Evolutionary conservation across 2,329 filamentous ascomycete genomes (phyloP), one percentile per base, ranked within the genome.

Genomic region (Alternaria sp.): DNA sequence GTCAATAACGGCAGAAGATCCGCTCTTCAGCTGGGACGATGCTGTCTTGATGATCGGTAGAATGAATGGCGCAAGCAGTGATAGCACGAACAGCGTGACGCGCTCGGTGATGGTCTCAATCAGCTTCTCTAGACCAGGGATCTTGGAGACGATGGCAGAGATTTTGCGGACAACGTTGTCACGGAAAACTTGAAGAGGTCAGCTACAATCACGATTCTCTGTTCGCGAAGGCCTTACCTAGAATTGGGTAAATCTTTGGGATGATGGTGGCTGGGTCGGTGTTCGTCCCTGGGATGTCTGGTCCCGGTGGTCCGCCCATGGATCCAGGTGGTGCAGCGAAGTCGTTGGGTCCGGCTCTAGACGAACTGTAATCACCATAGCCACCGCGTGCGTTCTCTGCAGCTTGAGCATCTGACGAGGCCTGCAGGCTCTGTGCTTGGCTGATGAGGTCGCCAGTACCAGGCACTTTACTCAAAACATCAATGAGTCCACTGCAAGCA

Each of bases 21-120:
- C 95, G 23, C 90, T 87, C 81, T 98, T 97, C 25, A 99, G 85
- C 32, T 89, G 88, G 74, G 94, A 90, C 21, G 93, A 95, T 6
- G 95, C 93, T 57, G 91, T 88, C 56, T 90, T 91, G 79, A 99
- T 97, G 76, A 99, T 91, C 11, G 96, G 96, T 59, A 93, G 89
- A 65, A 99, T 87, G 79, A 96, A 98, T 0, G 96, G 96, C 1
- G 96, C 93, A 17, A 99, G 86, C 1, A 99, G 87, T 6, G 93
- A 94, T 65, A 99, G 87, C 54, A 99, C 88, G 77, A 98, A 98
- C 7, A 97, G 86, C 0, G 95, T 97, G 44, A 99, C 85, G 2
- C 92, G 95, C 82, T 99, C 96, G 59, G 91, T 93, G 73, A 99
- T 97, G 72, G 93, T 95, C 67, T 98, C 95, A 21, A 98, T 89